phyloP scores from a whole-genome alignment of 768 basidiomycete genomes.

The Agaricus subrufescens region DNA sequence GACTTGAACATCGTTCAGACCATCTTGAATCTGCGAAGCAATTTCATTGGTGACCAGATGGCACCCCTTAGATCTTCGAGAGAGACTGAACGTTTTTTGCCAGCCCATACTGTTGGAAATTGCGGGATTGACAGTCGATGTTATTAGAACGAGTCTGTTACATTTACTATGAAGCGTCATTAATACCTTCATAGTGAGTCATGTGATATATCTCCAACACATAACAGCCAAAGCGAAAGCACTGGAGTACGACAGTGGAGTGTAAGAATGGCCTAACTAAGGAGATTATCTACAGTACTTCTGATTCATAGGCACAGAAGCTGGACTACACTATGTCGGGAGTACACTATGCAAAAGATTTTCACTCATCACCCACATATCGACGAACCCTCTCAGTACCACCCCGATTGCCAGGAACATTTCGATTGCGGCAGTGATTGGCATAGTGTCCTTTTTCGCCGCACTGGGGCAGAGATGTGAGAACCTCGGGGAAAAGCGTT shows the following conservation, averaged over 20 bases:
- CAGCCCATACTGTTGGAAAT: conserved; percentile 62
- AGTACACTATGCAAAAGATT: no score
- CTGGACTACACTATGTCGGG: no score
- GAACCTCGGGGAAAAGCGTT: conserved; percentile 2
- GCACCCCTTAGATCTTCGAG: conserved; percentile 56
- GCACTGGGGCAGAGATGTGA: conserved; percentile 43
- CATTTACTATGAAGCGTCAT: no score
- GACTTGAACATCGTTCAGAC: conserved; percentile 65
- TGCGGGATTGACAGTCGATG: no score
- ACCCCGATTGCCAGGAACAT: conserved; percentile 88
- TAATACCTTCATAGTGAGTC: no score
- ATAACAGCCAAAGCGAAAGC: no score
- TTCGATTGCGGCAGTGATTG: conserved; percentile 87
- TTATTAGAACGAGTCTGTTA: no score
- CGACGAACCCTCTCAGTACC: conserved; percentile 59
- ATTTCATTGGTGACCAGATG: conserved; percentile 84
- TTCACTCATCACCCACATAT: conserved; percentile 16
- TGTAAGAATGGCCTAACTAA: neutral
- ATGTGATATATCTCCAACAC: no score
- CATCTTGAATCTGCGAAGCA: conserved; percentile 57
- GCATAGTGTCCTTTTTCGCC: conserved; percentile 94
- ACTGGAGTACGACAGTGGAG: no score
- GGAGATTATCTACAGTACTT: neutral
- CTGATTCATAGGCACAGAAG: neutral
- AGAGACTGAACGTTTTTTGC: conserved; percentile 80